Evolutionary conservation across 2,329 filamentous ascomycete species (phyloP), one percentile per base, ranked within the genome.

Genomic region (Fusarium sp.): DNA sequence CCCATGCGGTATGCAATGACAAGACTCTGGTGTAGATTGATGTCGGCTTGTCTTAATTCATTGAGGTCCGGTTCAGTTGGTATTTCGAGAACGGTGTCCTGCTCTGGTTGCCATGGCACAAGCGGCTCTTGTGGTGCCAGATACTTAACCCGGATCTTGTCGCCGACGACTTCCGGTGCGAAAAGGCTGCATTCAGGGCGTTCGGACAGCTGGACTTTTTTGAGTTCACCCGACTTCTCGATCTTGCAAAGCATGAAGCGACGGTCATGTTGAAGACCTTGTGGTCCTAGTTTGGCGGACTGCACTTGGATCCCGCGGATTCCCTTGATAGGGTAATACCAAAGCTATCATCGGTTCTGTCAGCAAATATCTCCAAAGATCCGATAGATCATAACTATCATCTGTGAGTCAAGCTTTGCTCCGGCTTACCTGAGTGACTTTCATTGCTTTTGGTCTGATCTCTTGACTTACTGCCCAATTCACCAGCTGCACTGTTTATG

Each of bases 241-340:
- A 86, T 80, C 69, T 85, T 85, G 63, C 88, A 84, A 6, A 93
- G 84, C 87, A 93, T 91, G 78, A 92, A 93, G 33, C 83, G 82
- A 11, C 91, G 86, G 79, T 94, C 91, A 74, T 91, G 80, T 39
- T 81, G 80, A 69, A 92, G 82, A 15, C 91, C 90, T 65, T 88
- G 84, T n/a, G 82, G 81, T 7, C 85, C 86, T 45, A 92, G 77
- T n/a, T 78, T 77, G 5, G 88, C 83, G 1, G 79, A 76, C 6
- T 80, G 60, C 31, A 93, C 79, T 18, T 82, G 76, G 53, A 90
- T 85, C 49, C 86, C 87, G 35, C 88, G 86, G n/a, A 93, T 83
- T 10, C 85, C 89, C 75, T 93, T 93, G 79, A 93, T 89, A 40
- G 91, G 90, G 76, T 93, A 92, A 46, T 91, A 83, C 77, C 89